phyloP scores from a whole-genome alignment of 2,329 filamentous ascomycete species.

The Fusarium cicatricum region DNA sequence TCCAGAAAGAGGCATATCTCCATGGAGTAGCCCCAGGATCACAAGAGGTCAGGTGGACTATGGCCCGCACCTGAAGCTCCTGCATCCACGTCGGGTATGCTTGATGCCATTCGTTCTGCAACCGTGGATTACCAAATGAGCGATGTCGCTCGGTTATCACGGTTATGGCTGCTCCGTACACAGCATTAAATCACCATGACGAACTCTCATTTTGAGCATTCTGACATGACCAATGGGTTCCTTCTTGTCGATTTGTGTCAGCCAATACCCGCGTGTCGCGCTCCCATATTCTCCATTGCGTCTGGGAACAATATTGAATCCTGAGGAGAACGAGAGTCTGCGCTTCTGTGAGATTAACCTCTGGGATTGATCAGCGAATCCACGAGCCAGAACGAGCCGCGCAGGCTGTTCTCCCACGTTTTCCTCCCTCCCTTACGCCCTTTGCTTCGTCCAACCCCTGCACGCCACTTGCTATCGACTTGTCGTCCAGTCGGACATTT shows the following conservation, averaged over 20 bases:
- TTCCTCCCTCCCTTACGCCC: slow-evolving; percentile 32
- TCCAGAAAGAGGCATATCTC: slow-evolving; percentile 39
- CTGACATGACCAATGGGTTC: slow-evolving; percentile 5
- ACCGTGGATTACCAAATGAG: slow-evolving; percentile 15
- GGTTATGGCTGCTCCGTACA: background rate
- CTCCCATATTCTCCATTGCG: background rate
- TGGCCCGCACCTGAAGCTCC: slow-evolving; percentile 37
- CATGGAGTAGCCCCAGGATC: slow-evolving; percentile 30
- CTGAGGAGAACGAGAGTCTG: slow-evolving; percentile 4
- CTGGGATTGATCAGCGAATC: slow-evolving; percentile 28
- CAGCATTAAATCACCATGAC: slow-evolving; percentile 39
- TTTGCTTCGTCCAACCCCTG: slow-evolving; percentile 33
- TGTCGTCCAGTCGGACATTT: slow-evolving; percentile 24
- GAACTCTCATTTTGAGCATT: background rate
- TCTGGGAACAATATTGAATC: background rate
- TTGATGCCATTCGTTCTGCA: slow-evolving; percentile 32
- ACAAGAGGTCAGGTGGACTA: slow-evolving; percentile 38
- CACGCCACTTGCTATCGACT: slow-evolving; percentile 29
- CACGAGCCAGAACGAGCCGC: slow-evolving; percentile 6
- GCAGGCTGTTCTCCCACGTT: slow-evolving; percentile 38
- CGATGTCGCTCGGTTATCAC: slow-evolving; percentile 27
- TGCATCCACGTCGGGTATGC: slow-evolving; percentile 38
- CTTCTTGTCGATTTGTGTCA: slow-evolving; percentile 18
- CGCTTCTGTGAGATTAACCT: slow-evolving; percentile 31
- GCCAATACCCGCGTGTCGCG: background rate